phyloP scores from a whole-genome alignment of 2,329 filamentous ascomycete species.

The Penicillium sp. region DNA sequence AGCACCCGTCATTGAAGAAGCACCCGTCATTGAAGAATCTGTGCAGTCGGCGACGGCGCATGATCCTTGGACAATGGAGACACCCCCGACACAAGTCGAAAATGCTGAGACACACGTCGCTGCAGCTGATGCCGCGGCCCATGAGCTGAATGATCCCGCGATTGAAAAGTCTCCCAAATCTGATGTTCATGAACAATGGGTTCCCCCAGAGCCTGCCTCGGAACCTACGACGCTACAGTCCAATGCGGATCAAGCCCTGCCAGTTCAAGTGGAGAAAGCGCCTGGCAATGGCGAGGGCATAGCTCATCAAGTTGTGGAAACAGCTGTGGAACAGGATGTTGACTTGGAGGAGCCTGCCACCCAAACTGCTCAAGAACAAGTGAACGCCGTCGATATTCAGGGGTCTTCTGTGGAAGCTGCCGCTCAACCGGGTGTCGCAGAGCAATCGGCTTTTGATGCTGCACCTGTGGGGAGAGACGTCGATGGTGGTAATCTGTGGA shows the following conservation, averaged over 20 bases:
- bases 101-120: not conserved
- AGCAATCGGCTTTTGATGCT: constrained; percentile 2
- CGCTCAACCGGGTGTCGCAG: constrained; percentile 1
- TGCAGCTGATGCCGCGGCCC: not conserved
- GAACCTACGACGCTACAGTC: not conserved
- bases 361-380: not conserved
- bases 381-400: not conserved
- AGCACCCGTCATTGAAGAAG: not conserved
- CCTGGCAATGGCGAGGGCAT: not conserved
- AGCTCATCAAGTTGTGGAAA: not conserved
- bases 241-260: no score
- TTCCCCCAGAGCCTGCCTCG: not conserved
- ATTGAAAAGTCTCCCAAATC: not conserved
- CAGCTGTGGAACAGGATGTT: not conserved
- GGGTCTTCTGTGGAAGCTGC: not conserved
- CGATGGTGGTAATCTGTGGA: constrained; percentile 39
- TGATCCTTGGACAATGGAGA: not conserved
- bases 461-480: constrained; percentile 11
- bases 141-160: not conserved
- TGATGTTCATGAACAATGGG: not conserved
- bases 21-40: not conserved
- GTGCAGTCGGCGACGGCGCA: not conserved
- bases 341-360: not conserved
- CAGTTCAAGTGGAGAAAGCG: no score
- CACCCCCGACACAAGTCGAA: not conserved